Evolutionary conservation across 2,329 filamentous ascomycete genomes (phyloP), one percentile per base, ranked within the genome.

Genomic region (Neonectria punicea): DNA sequence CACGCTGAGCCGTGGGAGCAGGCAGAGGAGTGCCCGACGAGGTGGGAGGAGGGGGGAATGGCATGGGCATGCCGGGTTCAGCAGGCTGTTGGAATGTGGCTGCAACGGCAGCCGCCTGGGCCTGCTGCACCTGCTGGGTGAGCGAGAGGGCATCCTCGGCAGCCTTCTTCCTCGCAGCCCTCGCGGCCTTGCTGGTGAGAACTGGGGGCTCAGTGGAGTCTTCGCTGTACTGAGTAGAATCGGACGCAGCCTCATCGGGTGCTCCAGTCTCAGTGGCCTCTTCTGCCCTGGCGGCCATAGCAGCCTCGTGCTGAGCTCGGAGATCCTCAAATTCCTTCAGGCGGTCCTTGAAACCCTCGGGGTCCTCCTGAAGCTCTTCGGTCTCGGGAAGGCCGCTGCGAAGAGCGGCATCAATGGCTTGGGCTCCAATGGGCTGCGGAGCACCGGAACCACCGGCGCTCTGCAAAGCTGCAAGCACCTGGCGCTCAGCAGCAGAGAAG

Each of bases 1-100:
- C 92, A 54, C 94, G 90, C 80, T 97, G 94, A 10, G 94, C 94
- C 47, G 93, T 93, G 13, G 94, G 95, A 0, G 95, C 94, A 4
- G 94, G 93, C 39, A 98, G 85, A 44, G 94, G 93, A 2, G 93
- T 97, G 22, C 88, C 88, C 2, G 92, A 93, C 11, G 92, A 90
- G 1, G 66, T 63, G 30, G 72, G 72, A 49, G 92, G 92, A 49
- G 92, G 92, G 3, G 87, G 87, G 76, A 91, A 91, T 5, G 92
- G 91, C 85, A 92, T 90, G n/a, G 94, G 92, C 74, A 97, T 86
- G 30, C 89, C 91, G 25, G 67, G 83, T 58, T 78, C 82, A 8
- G 84, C 83, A 14, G 87, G 87, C 58, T 89, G 87, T 58, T 89
- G 84, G 28, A 71, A 73, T 7, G 80, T 55, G 1, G 63, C 67